Evolutionary conservation across 148 eudicot species (phyloP).

Genomic region (Spergularia marina): DNA sequence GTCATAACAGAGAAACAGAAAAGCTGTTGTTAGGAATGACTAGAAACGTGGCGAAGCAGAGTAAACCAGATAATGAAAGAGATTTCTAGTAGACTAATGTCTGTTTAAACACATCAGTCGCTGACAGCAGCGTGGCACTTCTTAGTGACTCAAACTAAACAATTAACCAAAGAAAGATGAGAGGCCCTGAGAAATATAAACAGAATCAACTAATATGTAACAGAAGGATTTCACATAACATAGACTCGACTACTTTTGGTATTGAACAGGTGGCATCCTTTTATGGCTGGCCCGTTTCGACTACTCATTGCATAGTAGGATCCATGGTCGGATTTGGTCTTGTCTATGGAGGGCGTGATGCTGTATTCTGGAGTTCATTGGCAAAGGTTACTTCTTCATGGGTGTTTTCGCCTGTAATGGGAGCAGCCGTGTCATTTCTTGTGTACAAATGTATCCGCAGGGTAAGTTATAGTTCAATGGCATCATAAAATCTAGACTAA

Average conservation of each 20-base stretch:
- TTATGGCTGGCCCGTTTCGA: constrained; percentile 95
- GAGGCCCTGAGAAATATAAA: background rate
- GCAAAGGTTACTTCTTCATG: constrained; percentile 97
- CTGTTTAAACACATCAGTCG: background rate
- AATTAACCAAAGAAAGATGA: no score
- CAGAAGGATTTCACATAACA: background rate
- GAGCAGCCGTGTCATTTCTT: constrained; percentile 76
- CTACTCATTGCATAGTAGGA: constrained; percentile 97
- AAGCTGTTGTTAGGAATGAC: background rate
- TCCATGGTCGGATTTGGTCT: constrained; percentile 99
- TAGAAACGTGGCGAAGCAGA: background rate
- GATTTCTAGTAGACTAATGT: background rate
- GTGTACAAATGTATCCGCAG: constrained; percentile 98
- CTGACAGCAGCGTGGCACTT: no score
- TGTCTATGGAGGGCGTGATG: constrained; percentile 80
- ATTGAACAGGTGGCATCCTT: constrained; percentile 78
- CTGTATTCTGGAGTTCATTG: constrained; percentile 93
- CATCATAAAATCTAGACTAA: background rate
- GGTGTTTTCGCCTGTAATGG: constrained; percentile 85
- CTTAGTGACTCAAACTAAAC: no score
- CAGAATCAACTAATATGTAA: background rate
- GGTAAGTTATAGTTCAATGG: constrained; percentile 44
- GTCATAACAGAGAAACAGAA: background rate
- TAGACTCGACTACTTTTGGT: background rate
- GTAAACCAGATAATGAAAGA: background rate